Evolutionary conservation across 2,329 filamentous ascomycete species (phyloP), one percentile per base, ranked within the genome.

Genomic region (Pseudogymnoascus sp.): DNA sequence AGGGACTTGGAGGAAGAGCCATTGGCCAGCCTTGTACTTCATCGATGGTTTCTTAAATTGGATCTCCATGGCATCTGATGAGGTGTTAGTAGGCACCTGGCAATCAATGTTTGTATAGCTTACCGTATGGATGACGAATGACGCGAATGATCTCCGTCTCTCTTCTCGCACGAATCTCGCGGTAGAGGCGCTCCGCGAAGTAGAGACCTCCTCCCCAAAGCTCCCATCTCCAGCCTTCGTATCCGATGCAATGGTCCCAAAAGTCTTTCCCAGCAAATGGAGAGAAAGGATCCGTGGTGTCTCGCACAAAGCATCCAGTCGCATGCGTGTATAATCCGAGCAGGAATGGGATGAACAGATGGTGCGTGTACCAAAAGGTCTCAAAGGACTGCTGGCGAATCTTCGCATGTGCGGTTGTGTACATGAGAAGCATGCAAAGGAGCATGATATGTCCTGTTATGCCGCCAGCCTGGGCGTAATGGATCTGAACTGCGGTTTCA

Each of bases 301-400:
- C 93, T 68, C 95, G 90, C 40, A 99, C 95, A 78, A 99, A 99
- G 78, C 95, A 99, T 65, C 92, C 93, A 6, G 90, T 91, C 1
- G 95, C 93, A 76, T 99, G 95, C 11, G 93, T 98, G 77, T 98
- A 99, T 69, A 99, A 86, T 53, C 85, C 93, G 50, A 99, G 82
- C 72, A 98, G 78, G 76, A 99, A 99, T 1, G 95, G 93, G 65
- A 99, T 89, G 72, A 98, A 98, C n/a, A 99, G 84, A 72, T 99
- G 95, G 77, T 99, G 95, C 0, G 92, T 96, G 78, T 99, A 99
- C 95, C 95, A 99, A 75, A 99, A 99, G 0, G 93, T 96, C 78
- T 99, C 95, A 73, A 93, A 99, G 0, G 91, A 96, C 74, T 99
- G 95, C 74, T 98, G 93, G 62, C 95, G 89, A 68, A 99, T 98